Evolutionary conservation across 768 basidiomycete genomes (phyloP).

Genomic region (Leccinum arenicola): DNA sequence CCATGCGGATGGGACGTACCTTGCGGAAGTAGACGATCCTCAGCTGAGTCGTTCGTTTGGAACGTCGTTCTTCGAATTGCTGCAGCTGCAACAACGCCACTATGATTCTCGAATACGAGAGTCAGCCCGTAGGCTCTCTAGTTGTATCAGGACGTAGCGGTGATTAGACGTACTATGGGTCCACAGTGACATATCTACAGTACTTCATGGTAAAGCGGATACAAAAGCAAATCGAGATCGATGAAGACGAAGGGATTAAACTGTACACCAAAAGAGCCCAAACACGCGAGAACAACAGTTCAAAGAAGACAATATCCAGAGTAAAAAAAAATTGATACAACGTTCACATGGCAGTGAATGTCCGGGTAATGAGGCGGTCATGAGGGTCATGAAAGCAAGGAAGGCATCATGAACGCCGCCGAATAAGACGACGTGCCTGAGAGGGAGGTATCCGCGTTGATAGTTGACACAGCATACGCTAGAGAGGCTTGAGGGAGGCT

Average conservation of each 20-base stretch:
- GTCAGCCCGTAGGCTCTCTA: constrained; percentile 59
- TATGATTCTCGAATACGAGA: constrained; percentile 66
- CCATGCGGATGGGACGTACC: constrained; percentile 79
- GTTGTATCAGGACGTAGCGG: constrained; percentile 38
- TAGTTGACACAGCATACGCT: constrained; percentile 43
- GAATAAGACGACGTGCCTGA: constrained; percentile 26
- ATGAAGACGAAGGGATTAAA: constrained; percentile 21
- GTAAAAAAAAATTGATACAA: constrained; percentile 17
- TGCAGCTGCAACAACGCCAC: constrained; percentile 57
- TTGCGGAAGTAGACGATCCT: constrained; percentile 85
- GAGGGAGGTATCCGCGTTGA: constrained; percentile 25
- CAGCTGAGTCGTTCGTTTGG: constrained; percentile 79
- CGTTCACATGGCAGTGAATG: constrained; percentile 22
- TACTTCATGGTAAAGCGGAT: constrained; percentile 23
- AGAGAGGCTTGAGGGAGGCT: constrained; percentile 38
- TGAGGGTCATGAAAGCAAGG: constrained; percentile 32
- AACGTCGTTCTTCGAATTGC: constrained; percentile 84
- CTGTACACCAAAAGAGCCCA: constrained; percentile 11
- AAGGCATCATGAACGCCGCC: constrained; percentile 32
- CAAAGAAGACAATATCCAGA: constrained; percentile 31
- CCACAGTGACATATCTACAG: constrained; percentile 33
- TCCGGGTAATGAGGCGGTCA: constrained; percentile 21
- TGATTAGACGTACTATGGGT: constrained; percentile 27
- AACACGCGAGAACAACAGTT: constrained; percentile 18
- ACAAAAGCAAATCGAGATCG: constrained; percentile 18